Conservation (phyloP, 208 protist genomes). For the Trichomonas vaginalis region DNA sequence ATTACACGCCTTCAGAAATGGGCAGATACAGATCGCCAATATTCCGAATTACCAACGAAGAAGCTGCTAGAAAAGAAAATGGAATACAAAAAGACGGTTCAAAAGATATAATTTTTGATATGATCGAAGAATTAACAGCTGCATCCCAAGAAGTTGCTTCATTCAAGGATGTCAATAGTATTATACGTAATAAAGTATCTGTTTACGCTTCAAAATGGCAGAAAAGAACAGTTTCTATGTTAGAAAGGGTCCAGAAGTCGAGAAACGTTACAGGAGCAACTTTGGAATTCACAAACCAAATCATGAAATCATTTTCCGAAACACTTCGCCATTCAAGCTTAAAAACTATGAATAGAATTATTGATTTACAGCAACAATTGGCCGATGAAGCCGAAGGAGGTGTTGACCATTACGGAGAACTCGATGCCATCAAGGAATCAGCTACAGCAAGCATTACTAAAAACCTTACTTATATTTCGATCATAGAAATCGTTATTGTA, state of each 20-base stretch:
- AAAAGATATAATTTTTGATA: not conserved
- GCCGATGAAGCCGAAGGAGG: not conserved
- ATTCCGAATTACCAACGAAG: too few species aligned
- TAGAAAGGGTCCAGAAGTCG: not conserved
- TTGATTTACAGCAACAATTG: not conserved
- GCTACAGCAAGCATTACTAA: too few species aligned
- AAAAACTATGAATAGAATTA: not conserved
- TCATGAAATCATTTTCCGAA: not conserved
- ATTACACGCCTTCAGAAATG: too few species aligned
- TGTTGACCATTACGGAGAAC: not conserved
- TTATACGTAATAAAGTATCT: not conserved
- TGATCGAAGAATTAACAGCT: not conserved
- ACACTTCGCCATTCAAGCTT: not conserved
- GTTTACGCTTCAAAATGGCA: not conserved
- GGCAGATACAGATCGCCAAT: too few species aligned
- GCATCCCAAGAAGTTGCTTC: not conserved
- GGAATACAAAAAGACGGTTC: not conserved
- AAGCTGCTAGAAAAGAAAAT: too few species aligned
- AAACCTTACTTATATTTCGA: too few species aligned
- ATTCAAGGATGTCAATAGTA: not conserved
- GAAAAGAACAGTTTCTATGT: not conserved
- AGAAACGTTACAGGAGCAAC: not conserved
- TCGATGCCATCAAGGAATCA: not conserved
- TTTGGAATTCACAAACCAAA: not conserved
- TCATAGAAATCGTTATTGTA: too few species aligned